Base-by-base conservation (phyloP, 2,329 filamentous ascomycete species). In the Gnomoniopsis sp. region DNA sequence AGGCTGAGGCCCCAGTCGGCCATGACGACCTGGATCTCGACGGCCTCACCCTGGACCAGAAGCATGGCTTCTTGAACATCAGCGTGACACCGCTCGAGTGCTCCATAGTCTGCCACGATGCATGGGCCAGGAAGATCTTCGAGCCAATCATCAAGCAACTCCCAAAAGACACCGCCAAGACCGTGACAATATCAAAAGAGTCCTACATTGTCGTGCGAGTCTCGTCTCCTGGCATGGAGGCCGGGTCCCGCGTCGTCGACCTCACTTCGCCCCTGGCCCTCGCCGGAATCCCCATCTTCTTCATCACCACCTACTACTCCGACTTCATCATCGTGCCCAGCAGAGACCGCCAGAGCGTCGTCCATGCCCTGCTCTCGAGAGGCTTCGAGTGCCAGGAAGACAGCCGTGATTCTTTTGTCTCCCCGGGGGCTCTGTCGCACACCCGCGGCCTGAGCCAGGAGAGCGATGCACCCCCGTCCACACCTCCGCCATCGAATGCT, bases 271-370 rank as follows among this genome's bases (percentile, higher is more conserved):
- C 93, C 6, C 80, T 98, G 34, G 93, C 95, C 30, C 82, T 97
- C 70, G 93, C 93, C 52, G 91, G 91, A 66, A 95, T 98, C 54
- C 90, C 93, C 55, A 96, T 99, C 69, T 97, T 98, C 79, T 98
- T 98, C 81, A 96, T 97, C 72, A 97, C 93, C 3, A 97, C 92
- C 34, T 99, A 98, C 75, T 98, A 96, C 75, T 95, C 90, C 36
- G 93, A 99, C 76, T 98, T 96, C 74, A 96, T 99, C 66, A 82
- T 98, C 38, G 91, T 97, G 1, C 93, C 95, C 0, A 81, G 81
- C 55, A 89, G 87, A 69, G 86, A 89, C 67, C 86, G 88, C 53
- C 77, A 83, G 26, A 88, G 87, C 43, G 93, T 98, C 50, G 85
- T 91, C 36, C 80, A 86, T 59, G 89, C 91, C 0, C 79, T 98